A percentile compares a stretch with the other conserved stretches of the same genome.
These are phyloP conservation scores for Penicillium expansum DNA, from an alignment of 2,329 filamentous ascomycete genomes.

Conservation along the genomic window DNA sequence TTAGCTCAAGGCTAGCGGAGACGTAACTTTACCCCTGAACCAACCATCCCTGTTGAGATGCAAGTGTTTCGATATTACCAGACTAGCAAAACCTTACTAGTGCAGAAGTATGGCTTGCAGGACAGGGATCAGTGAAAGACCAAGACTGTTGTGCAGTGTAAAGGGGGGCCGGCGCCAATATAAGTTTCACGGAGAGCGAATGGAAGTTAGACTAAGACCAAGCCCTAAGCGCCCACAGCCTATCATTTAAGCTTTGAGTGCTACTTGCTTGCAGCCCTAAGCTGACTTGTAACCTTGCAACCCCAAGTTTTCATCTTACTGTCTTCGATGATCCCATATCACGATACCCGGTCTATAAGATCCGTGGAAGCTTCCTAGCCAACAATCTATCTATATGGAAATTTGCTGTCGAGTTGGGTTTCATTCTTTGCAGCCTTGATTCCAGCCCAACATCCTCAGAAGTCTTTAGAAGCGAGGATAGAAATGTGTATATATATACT, in stretches of 20 bases:
- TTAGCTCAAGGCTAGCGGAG: not conserved
- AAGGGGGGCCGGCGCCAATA: constrained; percentile 4
- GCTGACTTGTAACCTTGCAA: not conserved
- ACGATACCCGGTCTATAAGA: not conserved
- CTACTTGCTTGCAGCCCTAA: not conserved
- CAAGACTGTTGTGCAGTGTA: not conserved
- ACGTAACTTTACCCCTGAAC: not conserved
- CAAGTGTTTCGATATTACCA: not conserved
- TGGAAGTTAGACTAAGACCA: not conserved
- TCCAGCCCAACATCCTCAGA: constrained; percentile 1
- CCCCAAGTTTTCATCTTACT: not conserved
- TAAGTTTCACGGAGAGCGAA: constrained; percentile 2
- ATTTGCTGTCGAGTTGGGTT: not conserved
- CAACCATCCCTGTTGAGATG: not conserved
- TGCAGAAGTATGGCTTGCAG: not conserved
- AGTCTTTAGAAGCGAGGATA: not conserved
- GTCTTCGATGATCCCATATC: not conserved
- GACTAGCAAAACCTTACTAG: not conserved
- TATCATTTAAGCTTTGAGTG: not conserved
- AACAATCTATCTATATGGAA: not conserved
- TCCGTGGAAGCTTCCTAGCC: constrained; percentile 2
- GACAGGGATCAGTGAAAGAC: not conserved
- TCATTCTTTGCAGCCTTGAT: not conserved
- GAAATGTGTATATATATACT: not conserved
- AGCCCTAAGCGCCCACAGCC: constrained; percentile 2